Conservation (phyloP, 768 basidiomycete genomes). For the Podaxis mareebaensis region DNA sequence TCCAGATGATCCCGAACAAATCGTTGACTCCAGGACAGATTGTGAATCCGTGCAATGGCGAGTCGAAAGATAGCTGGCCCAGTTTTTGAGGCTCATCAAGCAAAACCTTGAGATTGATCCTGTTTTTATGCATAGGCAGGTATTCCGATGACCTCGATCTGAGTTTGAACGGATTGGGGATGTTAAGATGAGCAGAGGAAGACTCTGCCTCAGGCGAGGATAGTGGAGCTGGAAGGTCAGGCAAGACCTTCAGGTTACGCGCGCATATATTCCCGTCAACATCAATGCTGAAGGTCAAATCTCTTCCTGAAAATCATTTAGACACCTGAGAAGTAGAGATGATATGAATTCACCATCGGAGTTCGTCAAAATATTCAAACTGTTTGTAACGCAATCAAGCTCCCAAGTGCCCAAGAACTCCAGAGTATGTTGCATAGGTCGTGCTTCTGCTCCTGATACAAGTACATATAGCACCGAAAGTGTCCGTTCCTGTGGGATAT, state of each 20-base stretch:
- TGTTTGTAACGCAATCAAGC: conserved; percentile 46
- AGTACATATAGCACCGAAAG: conserved; percentile 11
- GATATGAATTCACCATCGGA: conserved; percentile 39
- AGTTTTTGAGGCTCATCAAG: conserved; percentile 25
- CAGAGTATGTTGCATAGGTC: conserved; percentile 10
- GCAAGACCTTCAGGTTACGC: conserved; percentile 36
- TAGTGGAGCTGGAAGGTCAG: conserved; percentile 12
- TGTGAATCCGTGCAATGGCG: conserved; percentile 23
- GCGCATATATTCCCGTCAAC: conserved; percentile 45
- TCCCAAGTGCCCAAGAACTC: conserved; percentile 52
- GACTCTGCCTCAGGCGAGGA: conserved; percentile 28
- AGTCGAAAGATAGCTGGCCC: conserved; percentile 23
- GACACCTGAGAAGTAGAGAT: not conserved
- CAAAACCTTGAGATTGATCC: conserved; percentile 17
- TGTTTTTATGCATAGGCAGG: conserved; percentile 25
- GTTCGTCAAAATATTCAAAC: conserved; percentile 46
- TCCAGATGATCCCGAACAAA: conserved; percentile 49
- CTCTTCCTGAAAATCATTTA: conserved; percentile 26
- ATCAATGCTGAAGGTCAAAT: conserved; percentile 42
- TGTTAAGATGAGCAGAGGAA: conserved; percentile 35
- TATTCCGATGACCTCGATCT: conserved; percentile 53
- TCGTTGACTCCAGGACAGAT: conserved; percentile 27
- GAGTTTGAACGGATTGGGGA: conserved; percentile 68
- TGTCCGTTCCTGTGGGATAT: conserved; percentile 14
- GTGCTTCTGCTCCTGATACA: conserved; percentile 7